Evolutionary conservation across 257 asterid species (phyloP), one percentile per base, ranked within the genome.

Genomic region (Solanum chilense): DNA sequence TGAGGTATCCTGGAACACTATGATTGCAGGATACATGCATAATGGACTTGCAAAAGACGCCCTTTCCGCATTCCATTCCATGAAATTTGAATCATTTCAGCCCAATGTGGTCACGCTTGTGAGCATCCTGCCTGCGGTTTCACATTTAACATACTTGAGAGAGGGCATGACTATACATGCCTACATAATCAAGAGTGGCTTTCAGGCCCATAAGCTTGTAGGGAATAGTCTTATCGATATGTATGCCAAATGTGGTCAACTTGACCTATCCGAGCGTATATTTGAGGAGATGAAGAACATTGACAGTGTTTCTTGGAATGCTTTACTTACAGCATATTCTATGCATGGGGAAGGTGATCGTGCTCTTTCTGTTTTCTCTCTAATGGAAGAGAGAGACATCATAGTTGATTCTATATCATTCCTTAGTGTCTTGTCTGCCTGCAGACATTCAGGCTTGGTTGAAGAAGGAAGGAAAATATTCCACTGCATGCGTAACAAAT

Each of bases 1-100:
- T 86, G 91, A 87, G 86, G 89, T 91, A 4, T 91, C 91, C 7
- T 91, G 92, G 92, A 91, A 91, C 77, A 74, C 85, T 60, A 87
- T 91, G 86, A 91, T 91, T 69, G 87, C 92, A 35, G 91, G 90
- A 45, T 91, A 90, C 76, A 82, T 87, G 91, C 89, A 88, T 23
- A 90, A 90, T 66, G 90, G 87, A 47, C 47, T 85, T 84, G 88
- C 91, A 21, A 68, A 91, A 76, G 86, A 87, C 29, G 91, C 93
- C 83, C 68, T 91, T 13, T 45, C 87, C 1, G 9, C 82, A 33
- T 85, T 85, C 45, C 68, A 49, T 85, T 27, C 45, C 87, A 85
- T 85, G 82, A 85, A 31, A 29, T 37, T 69, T 10, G 62, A 47
- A 52, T 44, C 70, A 18, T 69, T 44, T 68, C 81, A 70, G 87